Percentiles rank a stretch among this genome's conserved stretches.
Conservation (phyloP, 2,329 filamentous ascomycete genomes). For the Aureobasidium sp. region DNA sequence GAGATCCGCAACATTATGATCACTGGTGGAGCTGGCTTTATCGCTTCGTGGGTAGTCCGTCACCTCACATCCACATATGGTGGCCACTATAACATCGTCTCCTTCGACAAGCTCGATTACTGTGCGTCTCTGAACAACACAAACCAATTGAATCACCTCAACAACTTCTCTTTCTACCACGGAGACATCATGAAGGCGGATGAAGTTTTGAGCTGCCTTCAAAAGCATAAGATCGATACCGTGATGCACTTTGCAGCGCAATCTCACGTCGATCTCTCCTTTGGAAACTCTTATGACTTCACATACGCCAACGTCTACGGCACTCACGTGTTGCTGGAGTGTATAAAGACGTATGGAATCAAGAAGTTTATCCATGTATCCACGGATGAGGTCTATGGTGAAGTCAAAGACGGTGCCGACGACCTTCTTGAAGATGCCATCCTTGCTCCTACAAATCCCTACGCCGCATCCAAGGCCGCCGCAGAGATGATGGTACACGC, state of each 20-base stretch:
- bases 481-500: conserved; percentile 54
- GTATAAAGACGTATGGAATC: conserved; percentile 62
- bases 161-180: conserved; percentile 73
- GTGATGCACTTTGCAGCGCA: conserved; percentile 79
- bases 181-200: conserved; percentile 68
- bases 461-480: conserved; percentile 33
- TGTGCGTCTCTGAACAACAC: conserved; percentile 77
- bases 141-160: conserved; percentile 55
- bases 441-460: conserved; percentile 69
- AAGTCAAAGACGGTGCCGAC: conserved; percentile 64
- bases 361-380: conserved; percentile 74
- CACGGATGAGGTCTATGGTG: conserved; percentile 80
- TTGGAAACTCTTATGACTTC: conserved; percentile 75
- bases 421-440: conserved; percentile 68
- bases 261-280: conserved; percentile 75
- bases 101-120: conserved; percentile 80
- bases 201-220: conserved; percentile 64
- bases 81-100: conserved; percentile 68
- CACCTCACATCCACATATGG: conserved; percentile 70
- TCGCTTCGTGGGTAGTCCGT: conserved; percentile 76
- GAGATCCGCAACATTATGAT: conserved; percentile 76
- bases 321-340: conserved; percentile 73
- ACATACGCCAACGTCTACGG: conserved; percentile 77
- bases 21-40: conserved; percentile 78
- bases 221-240: conserved; percentile 67